Evolutionary conservation across 257 asterid genomes (phyloP).

Genomic region (Ajuga chamaepitys): DNA sequence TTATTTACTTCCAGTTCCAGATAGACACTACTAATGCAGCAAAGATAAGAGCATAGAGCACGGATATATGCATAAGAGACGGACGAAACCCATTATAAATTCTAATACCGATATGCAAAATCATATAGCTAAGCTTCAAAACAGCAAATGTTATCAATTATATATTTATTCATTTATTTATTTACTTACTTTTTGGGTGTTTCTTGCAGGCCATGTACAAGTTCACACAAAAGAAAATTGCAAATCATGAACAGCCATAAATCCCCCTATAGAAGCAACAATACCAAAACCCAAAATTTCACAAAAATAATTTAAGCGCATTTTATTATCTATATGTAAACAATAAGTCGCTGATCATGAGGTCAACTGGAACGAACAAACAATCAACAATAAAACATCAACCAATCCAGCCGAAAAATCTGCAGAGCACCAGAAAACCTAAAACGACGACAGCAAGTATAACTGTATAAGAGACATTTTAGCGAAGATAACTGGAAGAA

Average conservation of each 20-base stretch:
- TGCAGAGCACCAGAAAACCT: not conserved
- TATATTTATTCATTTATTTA: too few relatives aligned
- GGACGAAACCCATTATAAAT: not conserved
- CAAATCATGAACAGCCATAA: not conserved
- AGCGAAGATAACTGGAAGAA: too few relatives aligned
- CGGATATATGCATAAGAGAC: not conserved
- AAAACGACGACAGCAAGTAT: too few relatives aligned
- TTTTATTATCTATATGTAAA: too few relatives aligned
- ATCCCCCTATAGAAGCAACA: too few relatives aligned
- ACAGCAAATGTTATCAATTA: not conserved
- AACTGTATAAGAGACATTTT: too few relatives aligned
- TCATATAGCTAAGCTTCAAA: not conserved
- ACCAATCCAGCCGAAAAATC: not conserved
- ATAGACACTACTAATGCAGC: not conserved
- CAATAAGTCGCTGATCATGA: not conserved
- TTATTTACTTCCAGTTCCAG: not conserved
- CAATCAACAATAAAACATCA: not conserved
- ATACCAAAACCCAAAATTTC: not conserved
- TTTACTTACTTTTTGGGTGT: too few relatives aligned
- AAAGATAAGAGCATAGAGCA: not conserved
- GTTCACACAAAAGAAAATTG: not conserved
- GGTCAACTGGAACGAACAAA: slow-evolving; percentile 2
- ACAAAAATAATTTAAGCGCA: too few relatives aligned
- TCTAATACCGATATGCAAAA: not conserved
- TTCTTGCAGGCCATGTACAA: not conserved